Base-by-base conservation (phyloP, 352 stramenopile genomes). In the Globisporangium yorkense region DNA sequence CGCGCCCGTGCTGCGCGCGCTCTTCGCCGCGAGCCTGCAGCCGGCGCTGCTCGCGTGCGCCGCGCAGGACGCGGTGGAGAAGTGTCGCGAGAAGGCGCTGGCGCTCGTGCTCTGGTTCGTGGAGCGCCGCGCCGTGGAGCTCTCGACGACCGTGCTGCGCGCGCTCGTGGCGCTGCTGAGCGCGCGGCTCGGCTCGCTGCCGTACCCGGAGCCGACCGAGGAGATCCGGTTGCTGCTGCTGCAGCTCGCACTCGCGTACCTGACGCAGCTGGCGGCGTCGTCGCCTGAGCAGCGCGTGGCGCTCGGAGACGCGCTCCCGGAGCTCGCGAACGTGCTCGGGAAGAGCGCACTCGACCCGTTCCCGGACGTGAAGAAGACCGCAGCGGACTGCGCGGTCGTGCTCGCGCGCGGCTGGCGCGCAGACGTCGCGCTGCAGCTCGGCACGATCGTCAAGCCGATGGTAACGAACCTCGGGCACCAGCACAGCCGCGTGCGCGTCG, bases 321-420 rank as follows among this genome's bases (percentile, higher is more conserved):
- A 87, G 41, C 46, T 92, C 33, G 75, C 75, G 27, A 90, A 92
- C 37, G 76, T 73, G 24, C 51, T 95, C n/a, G 80, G 72, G 46
- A 93, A 92, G 64, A 78, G 75, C 2, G 70, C 77, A 16, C 56
- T 85, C 41, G 85, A 95, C 54, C 74, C 74, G 51, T 95, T 93
- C 50, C 83, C 85, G 13, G 85, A 95, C 41, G 81, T 74, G 51
- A 95, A 93, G 67, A 89, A 91, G 55, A 71, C 84, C 56, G 77
- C 74, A 1, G 70, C 75, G 16, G 83, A 91, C 48, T 84, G 72
- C 43, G 68, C 80, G 40, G 78, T 89, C 35, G 65, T 79, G 20
- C 66, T 92, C 10, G 79, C 76, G 0, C 67, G 55, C 8, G 66
- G 53, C 2, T 91, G 81, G 85, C 71, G 67, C 48, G 61, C 58